phyloP scores from a whole-genome alignment of 1,139 yeast genomes.

The Sugiyamaella novakii region DNA sequence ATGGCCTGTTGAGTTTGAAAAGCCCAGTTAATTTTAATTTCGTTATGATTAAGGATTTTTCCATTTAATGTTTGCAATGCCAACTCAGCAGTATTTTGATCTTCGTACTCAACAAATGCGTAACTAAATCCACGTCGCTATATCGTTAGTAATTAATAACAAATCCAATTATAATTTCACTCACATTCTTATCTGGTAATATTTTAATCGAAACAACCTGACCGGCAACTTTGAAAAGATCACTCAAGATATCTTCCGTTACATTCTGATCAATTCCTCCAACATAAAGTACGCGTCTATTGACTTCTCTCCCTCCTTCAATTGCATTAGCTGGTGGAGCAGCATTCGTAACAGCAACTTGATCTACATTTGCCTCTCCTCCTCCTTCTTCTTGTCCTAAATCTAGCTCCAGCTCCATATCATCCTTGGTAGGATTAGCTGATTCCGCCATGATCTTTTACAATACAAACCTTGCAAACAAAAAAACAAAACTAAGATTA shows the following conservation, averaged over 20 bases:
- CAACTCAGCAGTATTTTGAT: conserved; percentile 58
- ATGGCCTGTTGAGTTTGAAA: conserved; percentile 69
- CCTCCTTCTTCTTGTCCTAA: neutral
- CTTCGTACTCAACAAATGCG: conserved; percentile 78
- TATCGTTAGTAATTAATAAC: conserved; percentile 19
- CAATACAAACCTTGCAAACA: neutral
- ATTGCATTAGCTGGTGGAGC: conserved; percentile 62
- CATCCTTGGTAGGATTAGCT: conserved; percentile 9
- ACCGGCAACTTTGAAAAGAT: conserved; percentile 65
- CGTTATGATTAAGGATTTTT: conserved; percentile 40
- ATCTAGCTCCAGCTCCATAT: conserved; percentile 1
- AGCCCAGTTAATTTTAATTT: conserved; percentile 77
- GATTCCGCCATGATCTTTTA: conserved; percentile 11
- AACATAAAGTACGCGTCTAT: conserved; percentile 71
- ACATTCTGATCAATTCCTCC: conserved; percentile 71
- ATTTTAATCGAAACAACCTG: conserved; percentile 52
- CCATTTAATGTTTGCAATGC: conserved; percentile 69
- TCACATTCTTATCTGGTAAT: conserved; percentile 65
- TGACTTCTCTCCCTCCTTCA: conserved; percentile 80
- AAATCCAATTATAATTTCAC: no score
- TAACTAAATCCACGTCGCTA: conserved; percentile 67
- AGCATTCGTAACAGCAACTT: conserved; percentile 26
- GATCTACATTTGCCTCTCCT: neutral
- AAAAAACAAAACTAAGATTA: no score
- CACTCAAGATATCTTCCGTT: conserved; percentile 62